These are phyloP conservation scores for Pulveroboletus sp. DNA, from an alignment of 768 basidiomycete genomes.

Conservation along the genomic window DNA sequence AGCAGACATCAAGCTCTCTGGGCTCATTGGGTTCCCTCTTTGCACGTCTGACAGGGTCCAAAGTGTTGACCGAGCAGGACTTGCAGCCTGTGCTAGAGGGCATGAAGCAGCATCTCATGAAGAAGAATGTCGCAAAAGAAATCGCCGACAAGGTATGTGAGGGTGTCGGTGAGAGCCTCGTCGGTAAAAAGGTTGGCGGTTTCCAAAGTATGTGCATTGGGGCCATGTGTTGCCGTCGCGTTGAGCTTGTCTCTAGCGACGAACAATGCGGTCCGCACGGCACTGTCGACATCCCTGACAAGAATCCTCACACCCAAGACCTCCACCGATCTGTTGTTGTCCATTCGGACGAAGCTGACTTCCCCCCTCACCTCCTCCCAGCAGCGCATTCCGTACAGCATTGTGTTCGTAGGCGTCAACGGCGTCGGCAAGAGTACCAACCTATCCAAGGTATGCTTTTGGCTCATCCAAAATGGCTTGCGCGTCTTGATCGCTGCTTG, in stretches of 20 bases:
- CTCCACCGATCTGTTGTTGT: slow-evolving; percentile 92
- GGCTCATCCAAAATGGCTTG: slow-evolving; percentile 94
- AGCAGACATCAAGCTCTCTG: slow-evolving; percentile 43
- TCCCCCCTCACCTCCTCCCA: slow-evolving; percentile 72
- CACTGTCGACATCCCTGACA: slow-evolving; percentile 84
- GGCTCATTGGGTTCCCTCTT: slow-evolving; percentile 78
- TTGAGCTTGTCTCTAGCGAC: slow-evolving; percentile 53
- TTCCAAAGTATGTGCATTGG: slow-evolving; percentile 67
- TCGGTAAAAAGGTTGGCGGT: slow-evolving; percentile 88
- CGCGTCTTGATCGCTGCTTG: slow-evolving; percentile 96
- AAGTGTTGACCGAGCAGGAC: slow-evolving; percentile 78
- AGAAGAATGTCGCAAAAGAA: slow-evolving; percentile 96
- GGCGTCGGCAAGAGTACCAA: slow-evolving; percentile 99
- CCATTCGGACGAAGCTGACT: slow-evolving; percentile 85
- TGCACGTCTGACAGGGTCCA: slow-evolving; percentile 81
- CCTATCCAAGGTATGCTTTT: slow-evolving; percentile 97
- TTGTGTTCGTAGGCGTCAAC: slow-evolving; percentile 97
- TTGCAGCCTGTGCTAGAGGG: slow-evolving; percentile 83
- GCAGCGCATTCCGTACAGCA: slow-evolving; percentile 83
- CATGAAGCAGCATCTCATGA: slow-evolving; percentile 98
- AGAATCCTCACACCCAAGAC: slow-evolving; percentile 95
- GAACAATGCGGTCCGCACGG: slow-evolving; percentile 76
- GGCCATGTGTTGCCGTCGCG: background rate
- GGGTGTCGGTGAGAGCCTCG: slow-evolving; percentile 83
- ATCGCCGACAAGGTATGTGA: slow-evolving; percentile 95